Conservation (phyloP, 495 filamentous ascomycete genomes). For the Hyaloscypha variabilis region DNA sequence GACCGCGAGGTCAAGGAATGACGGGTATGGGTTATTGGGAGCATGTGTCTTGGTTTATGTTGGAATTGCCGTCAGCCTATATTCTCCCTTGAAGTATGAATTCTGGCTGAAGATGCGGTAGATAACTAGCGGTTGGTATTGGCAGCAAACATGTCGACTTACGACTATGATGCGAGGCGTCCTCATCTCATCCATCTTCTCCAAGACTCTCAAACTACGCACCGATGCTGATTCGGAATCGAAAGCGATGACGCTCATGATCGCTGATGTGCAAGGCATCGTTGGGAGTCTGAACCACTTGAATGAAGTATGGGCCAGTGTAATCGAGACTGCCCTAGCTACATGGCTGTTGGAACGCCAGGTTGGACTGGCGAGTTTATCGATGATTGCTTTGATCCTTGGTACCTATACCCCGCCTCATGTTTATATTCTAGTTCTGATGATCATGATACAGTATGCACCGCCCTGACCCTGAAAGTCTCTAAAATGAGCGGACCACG, state of each 20-base stretch:
- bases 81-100: background rate
- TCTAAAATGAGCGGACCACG: background rate
- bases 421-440: too few species aligned
- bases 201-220: constrained; percentile 47
- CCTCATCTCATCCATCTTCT: constrained; percentile 49
- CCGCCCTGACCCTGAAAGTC: too few species aligned
- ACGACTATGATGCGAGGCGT: constrained; percentile 29
- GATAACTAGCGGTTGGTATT: too few species aligned
- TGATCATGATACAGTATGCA: constrained; percentile 5
- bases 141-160: background rate
- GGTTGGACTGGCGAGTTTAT: background rate
- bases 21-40: constrained; percentile 65
- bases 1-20: constrained; percentile 39
- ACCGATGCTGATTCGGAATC: constrained; percentile 45
- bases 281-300: background rate
- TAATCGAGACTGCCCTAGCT: constrained; percentile 27
- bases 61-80: constrained; percentile 53
- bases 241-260: constrained; percentile 38
- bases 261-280: constrained; percentile 34
- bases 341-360: constrained; percentile 22
- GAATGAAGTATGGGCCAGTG: constrained; percentile 30
- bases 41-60: constrained; percentile 63
- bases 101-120: background rate
- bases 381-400: constrained; percentile 22
- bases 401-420: constrained; percentile 56